Evolutionary conservation across 495 filamentous ascomycete species (phyloP).

Genomic region (Tuber microsphaerosporum): DNA sequence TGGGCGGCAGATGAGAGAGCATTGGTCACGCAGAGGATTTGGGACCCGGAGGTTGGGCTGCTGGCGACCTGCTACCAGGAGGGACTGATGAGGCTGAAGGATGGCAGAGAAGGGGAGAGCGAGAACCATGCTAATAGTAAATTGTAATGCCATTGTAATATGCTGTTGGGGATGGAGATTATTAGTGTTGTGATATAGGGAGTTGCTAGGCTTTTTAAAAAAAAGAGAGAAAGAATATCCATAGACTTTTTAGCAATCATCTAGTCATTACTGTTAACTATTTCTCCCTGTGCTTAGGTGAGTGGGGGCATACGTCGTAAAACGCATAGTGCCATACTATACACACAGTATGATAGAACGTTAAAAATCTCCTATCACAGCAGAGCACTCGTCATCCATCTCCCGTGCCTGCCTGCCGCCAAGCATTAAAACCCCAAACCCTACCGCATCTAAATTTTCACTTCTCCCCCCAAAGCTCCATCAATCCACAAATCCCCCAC

Average conservation of each 20-base stretch:
- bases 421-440: not conserved
- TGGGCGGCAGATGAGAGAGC: constrained; percentile 88
- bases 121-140: constrained; percentile 11
- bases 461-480: not conserved
- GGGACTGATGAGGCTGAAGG: constrained; percentile 53
- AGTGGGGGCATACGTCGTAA: too few relatives aligned
- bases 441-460: not conserved
- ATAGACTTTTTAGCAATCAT: not conserved
- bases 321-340: too few relatives aligned
- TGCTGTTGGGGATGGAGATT: not conserved
- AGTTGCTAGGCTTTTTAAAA: not conserved
- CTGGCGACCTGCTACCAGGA: constrained; percentile 83
- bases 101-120: constrained; percentile 38
- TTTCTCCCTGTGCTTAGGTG: too few relatives aligned
- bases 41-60: constrained; percentile 69
- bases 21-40: constrained; percentile 81
- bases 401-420: not conserved
- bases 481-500: not conserved
- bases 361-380: not conserved
- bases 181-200: not conserved
- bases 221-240: not conserved
- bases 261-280: too few relatives aligned
- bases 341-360: too few relatives aligned
- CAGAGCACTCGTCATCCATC: not conserved
- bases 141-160: constrained; percentile 3